Evolutionary conservation across 1,139 yeast genomes (phyloP).

Genomic region (Keqinozyma sinolaborantium): DNA sequence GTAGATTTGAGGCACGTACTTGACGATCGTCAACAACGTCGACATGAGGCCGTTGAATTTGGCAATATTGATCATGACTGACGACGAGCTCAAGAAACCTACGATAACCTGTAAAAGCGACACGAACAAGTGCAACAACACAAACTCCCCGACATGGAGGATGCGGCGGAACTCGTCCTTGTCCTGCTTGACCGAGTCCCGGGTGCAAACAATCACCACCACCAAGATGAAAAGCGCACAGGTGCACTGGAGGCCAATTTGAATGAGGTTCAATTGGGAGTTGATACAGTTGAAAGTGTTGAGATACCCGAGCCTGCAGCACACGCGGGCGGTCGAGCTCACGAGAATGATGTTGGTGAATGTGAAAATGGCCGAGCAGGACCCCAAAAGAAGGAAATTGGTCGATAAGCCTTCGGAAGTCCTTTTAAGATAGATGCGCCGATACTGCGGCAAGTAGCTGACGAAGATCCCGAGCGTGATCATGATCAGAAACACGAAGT

Average conservation of each 20-base stretch:
- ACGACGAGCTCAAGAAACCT: constrained; percentile 20
- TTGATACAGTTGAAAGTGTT: constrained; percentile 59
- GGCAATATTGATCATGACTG: constrained; percentile 41
- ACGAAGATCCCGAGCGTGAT: constrained; percentile 66
- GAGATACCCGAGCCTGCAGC: constrained; percentile 44
- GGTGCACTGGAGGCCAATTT: constrained; percentile 63
- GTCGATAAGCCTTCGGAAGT: constrained; percentile 83
- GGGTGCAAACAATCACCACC: constrained; percentile 48
- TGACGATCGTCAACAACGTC: constrained; percentile 59
- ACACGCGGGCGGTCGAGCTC: constrained; percentile 50
- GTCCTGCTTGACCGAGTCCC: constrained; percentile 44
- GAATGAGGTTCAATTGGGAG: constrained; percentile 66
- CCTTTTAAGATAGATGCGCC: constrained; percentile 52
- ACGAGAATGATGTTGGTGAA: constrained; percentile 64
- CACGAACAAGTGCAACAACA: constrained; percentile 29
- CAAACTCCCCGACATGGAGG: constrained; percentile 36
- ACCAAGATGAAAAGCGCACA: constrained; percentile 63
- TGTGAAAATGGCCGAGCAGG: constrained; percentile 69
- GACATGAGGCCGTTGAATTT: constrained; percentile 61
- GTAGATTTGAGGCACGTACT: constrained; percentile 76
- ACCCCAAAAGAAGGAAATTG: constrained; percentile 67
- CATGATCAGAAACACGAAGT: constrained; percentile 46
- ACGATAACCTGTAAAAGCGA: constrained; percentile 32
- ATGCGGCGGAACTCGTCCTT: constrained; percentile 42
- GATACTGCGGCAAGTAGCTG: constrained; percentile 80